Base-by-base conservation (phyloP, 2,329 filamentous ascomycete species). In the Ascochyta clinopodiicola region DNA sequence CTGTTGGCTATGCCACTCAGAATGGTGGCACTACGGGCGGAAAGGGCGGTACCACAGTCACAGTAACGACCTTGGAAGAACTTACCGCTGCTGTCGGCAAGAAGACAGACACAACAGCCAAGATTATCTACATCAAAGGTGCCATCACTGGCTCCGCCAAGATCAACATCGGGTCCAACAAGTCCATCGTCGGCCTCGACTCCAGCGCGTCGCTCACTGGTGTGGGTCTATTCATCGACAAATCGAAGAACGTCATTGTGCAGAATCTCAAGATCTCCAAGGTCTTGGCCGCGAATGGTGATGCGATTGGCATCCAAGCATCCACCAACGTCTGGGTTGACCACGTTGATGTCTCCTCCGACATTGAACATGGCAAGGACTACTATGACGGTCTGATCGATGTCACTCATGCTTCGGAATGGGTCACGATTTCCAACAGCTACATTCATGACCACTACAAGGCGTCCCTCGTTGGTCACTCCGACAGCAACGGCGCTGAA, bases 351-450 rank as follows among this genome's bases (percentile, higher is more conserved):
- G 79, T 90, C 21, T 86, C 82, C 4, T 85, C 84, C 19, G 82
- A 88, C 75, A 67, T 71, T 27, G 77, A 81, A 64, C 78, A 84
- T 68, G 85, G 81, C 78, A 90, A 90, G 77, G 86, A 90, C 77
- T 88, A 83, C 77, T 89, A 88, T 67, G 88, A 90, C 52, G 87
- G 88, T 25, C 81, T 90, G 2, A 75, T 86, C 42, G 88, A 90
- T 64, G 75, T 85, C 43, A 87, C 82, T 38, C 87, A 88, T 74
- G 88, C 79, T 42, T 78, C 82, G 8, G 86, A 89, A 75, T 89
- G 77, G 67, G 73, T 88, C 50, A 88, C 81, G 59, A 77, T 88
- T 59, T 81, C 79, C 58, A 81, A 82, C 75, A 62, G 68, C 60
- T 80, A 77, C 68, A 63, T 84, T 60, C 82, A 84, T 71, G 82